These are phyloP conservation scores for Amanita muscaria DNA, from an alignment of 768 basidiomycete genomes.

Conservation along the genomic window DNA sequence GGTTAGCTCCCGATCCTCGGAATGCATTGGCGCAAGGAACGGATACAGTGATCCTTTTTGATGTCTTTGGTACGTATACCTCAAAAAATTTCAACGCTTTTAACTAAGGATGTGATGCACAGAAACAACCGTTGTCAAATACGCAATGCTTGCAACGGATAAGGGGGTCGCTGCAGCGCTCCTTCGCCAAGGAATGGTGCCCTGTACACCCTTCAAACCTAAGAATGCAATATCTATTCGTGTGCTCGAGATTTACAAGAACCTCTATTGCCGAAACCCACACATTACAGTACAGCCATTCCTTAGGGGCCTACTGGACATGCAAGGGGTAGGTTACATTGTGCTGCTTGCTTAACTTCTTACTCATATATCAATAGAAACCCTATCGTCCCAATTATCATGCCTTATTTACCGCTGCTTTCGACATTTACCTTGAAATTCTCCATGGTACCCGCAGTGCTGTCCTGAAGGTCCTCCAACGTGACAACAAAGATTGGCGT, in stretches of 20 bases:
- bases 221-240: slow-evolving; percentile 14
- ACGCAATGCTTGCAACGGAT: neutral
- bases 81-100: neutral
- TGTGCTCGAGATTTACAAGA: slow-evolving; percentile 17
- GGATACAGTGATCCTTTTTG: slow-evolving; percentile 1
- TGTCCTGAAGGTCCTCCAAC: slow-evolving; percentile 16
- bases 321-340: slow-evolving; percentile 15
- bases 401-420: slow-evolving; percentile 6
- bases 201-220: slow-evolving; percentile 16
- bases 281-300: slow-evolving; percentile 20
- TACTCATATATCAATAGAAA: slow-evolving; percentile 8
- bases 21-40: neutral
- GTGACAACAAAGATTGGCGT: slow-evolving; percentile 17
- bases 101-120: neutral
- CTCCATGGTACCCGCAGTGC: slow-evolving; percentile 1
- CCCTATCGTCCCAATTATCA: neutral
- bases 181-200: slow-evolving; percentile 18
- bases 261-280: slow-evolving; percentile 15
- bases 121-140: neutral
- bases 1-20: neutral
- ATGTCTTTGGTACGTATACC: slow-evolving; percentile 7
- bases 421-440: slow-evolving; percentile 19
- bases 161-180: slow-evolving; percentile 11
- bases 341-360: neutral
- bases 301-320: slow-evolving; percentile 20